These are phyloP conservation scores for Albizia julibrissin DNA, from an alignment of 306 rosid species.

Conservation along the genomic window DNA sequence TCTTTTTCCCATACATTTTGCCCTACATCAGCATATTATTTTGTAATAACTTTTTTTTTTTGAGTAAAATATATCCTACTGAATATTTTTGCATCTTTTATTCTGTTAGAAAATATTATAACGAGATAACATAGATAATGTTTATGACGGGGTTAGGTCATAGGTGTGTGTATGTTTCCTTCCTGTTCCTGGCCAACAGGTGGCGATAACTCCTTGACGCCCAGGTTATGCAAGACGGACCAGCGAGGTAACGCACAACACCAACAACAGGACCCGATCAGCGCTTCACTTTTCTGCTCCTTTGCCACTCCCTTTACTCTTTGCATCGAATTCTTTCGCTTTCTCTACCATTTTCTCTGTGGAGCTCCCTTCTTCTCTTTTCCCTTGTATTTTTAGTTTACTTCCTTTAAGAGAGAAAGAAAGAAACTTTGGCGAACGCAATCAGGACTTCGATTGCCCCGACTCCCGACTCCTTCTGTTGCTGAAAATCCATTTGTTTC, in stretches of 20 bases:
- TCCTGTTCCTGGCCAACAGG: background rate
- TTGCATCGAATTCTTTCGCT: conserved; percentile 49
- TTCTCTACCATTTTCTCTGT: background rate
- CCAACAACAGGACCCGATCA: background rate
- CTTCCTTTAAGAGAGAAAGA: conserved; percentile 9
- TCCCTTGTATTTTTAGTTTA: background rate
- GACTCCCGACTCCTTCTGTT: background rate
- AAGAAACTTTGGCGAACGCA: background rate
- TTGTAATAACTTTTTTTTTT: too few species aligned
- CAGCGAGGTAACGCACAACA: conserved; percentile 4
- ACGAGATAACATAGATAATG: too few species aligned
- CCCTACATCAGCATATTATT: too few species aligned
- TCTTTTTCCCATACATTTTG: too few species aligned
- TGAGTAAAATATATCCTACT: too few species aligned
- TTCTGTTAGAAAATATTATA: too few species aligned
- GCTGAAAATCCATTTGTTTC: background rate
- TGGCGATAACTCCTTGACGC: background rate
- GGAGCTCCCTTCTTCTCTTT: background rate
- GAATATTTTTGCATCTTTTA: too few species aligned
- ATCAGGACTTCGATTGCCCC: background rate
- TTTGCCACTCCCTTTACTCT: conserved; percentile 41
- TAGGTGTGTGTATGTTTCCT: too few species aligned
- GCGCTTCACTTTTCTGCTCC: background rate
- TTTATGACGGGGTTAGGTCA: too few species aligned
- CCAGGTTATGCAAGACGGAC: background rate